Evolutionary conservation across 805 yeast species (phyloP).

Genomic region (Diddensiella transvaalensis): DNA sequence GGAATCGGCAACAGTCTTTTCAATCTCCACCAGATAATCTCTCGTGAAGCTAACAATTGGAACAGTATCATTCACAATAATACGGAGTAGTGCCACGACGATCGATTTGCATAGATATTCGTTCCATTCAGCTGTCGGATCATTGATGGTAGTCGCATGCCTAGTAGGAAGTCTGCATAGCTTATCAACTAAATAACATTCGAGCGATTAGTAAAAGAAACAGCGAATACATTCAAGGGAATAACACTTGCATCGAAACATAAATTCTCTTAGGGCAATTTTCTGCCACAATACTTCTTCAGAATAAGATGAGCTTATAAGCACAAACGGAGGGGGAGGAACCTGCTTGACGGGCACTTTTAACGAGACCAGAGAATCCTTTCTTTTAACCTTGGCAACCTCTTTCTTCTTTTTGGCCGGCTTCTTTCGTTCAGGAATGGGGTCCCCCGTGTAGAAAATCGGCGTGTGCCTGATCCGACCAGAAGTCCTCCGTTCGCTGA

Average conservation of each 20-base stretch:
- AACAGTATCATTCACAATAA: constrained; percentile 31
- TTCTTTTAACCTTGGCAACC: constrained; percentile 3
- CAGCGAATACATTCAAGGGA: no score
- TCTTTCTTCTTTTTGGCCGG: constrained; percentile 6
- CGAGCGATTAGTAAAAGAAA: background rate
- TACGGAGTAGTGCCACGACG: constrained; percentile 29
- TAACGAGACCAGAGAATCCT: constrained; percentile 13
- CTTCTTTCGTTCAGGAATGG: constrained; percentile 12
- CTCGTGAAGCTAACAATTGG: constrained; percentile 30
- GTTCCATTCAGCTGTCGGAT: constrained; percentile 36
- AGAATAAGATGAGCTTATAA: constrained; percentile 24
- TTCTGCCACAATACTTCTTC: constrained; percentile 33
- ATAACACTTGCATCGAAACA: constrained; percentile 30
- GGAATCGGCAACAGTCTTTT: constrained; percentile 32
- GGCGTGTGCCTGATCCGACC: constrained; percentile 19
- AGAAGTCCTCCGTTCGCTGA: constrained; percentile 11
- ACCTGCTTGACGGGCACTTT: constrained; percentile 10
- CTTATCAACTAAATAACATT: constrained; percentile 29
- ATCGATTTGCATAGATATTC: constrained; percentile 35
- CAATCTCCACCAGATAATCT: constrained; percentile 29
- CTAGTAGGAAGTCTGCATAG: constrained; percentile 35
- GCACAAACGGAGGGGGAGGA: constrained; percentile 29
- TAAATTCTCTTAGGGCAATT: constrained; percentile 35
- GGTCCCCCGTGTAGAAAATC: constrained; percentile 16
- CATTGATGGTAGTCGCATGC: constrained; percentile 33